These are phyloP conservation scores for Pugionium dolabratum DNA, from an alignment of 345 rosid species.

Conservation along the genomic window DNA sequence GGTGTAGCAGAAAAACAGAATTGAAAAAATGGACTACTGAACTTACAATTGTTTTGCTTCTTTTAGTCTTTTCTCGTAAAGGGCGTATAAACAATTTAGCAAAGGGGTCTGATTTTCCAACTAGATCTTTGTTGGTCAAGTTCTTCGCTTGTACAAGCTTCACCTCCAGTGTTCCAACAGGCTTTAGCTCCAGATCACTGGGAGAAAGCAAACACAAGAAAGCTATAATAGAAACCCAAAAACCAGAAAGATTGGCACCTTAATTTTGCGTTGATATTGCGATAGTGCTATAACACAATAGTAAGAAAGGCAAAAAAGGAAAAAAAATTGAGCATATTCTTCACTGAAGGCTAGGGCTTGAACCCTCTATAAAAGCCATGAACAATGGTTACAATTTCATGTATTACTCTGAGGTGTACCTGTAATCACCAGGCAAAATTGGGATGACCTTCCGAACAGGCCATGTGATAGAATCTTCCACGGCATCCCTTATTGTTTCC, in stretches of 20 bases:
- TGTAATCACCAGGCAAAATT: conserved; percentile 93
- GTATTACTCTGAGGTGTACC: conserved; percentile 49
- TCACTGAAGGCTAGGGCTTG: neutral
- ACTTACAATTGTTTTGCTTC: conserved; percentile 78
- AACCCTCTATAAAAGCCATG: conserved; percentile 4
- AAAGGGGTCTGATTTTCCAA: conserved; percentile 98
- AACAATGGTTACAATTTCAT: conserved; percentile 22
- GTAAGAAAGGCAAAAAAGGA: neutral
- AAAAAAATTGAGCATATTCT: conserved; percentile 4
- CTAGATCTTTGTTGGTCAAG: conserved; percentile 88
- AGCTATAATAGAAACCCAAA: neutral
- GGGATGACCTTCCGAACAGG: conserved; percentile 96
- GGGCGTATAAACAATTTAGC: conserved; percentile 83
- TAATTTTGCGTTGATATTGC: conserved; percentile 7
- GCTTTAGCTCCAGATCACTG: conserved; percentile 93
- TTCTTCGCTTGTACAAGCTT: conserved; percentile 97
- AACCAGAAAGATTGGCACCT: conserved; percentile 12
- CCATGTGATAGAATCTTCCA: conserved; percentile 98
- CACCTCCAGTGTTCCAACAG: conserved; percentile 89
- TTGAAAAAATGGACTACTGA: conserved; percentile 23
- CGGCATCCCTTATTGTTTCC: conserved; percentile 86
- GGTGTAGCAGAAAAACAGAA: conserved; percentile 7
- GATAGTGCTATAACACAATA: conserved; percentile 9
- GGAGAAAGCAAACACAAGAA: conserved; percentile 37
- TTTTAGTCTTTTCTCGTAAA: conserved; percentile 68